Evolutionary conservation across 345 rosid species (phyloP).

Genomic region (Laguncularia racemosa): DNA sequence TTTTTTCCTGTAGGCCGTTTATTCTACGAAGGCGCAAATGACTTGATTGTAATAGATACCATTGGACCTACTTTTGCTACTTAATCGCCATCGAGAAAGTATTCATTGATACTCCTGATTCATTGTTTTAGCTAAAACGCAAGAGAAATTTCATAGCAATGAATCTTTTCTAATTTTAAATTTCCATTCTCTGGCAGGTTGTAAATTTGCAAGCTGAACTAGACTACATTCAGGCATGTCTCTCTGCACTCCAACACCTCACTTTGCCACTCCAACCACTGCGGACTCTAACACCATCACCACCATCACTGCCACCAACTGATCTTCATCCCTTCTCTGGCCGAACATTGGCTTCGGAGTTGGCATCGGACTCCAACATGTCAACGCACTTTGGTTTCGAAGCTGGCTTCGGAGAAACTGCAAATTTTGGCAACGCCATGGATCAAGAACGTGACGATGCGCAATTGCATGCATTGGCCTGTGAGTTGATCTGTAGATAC

Average conservation of each 20-base stretch:
- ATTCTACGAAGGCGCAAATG: too few species aligned
- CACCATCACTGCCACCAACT: conserved; percentile 8
- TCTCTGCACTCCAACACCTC: conserved; percentile 39
- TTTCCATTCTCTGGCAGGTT: conserved; percentile 26
- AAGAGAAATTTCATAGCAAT: background rate
- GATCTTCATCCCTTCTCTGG: conserved; percentile 12
- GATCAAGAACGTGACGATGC: conserved; percentile 20
- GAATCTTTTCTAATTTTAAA: background rate
- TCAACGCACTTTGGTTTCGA: background rate
- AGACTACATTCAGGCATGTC: conserved; percentile 55
- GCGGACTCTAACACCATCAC: conserved; percentile 7
- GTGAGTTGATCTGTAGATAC: conserved; percentile 40
- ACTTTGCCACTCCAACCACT: conserved; percentile 17
- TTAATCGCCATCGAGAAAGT: too few species aligned
- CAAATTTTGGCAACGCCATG: conserved; percentile 1
- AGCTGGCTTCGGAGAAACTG: conserved; percentile 6
- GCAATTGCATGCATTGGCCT: conserved; percentile 37
- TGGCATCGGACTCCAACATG: conserved; percentile 18
- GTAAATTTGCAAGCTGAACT: conserved; percentile 76
- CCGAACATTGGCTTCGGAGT: conserved; percentile 11
- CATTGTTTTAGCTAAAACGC: conserved; percentile 4
- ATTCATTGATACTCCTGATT: too few species aligned
- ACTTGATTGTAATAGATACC: too few species aligned
- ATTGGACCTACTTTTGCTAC: too few species aligned
- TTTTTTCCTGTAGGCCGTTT: too few species aligned